Evolutionary conservation across 768 basidiomycete genomes (phyloP).

Genomic region (Auriscalpium vulgare): DNA sequence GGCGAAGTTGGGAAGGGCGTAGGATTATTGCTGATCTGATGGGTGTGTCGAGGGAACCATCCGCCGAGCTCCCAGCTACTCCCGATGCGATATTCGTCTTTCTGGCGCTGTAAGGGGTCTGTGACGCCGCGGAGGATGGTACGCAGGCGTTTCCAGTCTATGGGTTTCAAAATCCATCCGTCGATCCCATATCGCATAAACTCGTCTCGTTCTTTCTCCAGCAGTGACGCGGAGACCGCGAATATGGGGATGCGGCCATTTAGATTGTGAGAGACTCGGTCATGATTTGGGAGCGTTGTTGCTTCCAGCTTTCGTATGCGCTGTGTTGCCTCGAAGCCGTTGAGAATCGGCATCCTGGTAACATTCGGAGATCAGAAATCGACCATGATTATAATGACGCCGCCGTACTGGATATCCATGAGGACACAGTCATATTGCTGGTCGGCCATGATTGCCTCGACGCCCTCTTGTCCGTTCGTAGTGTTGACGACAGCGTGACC

Average conservation of each 20-base stretch:
- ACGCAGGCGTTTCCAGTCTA: slow-evolving; percentile 64
- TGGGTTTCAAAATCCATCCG: slow-evolving; percentile 80
- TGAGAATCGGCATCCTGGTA: slow-evolving; percentile 69
- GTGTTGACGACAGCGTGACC: slow-evolving; percentile 59
- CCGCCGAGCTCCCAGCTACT: slow-evolving; percentile 58
- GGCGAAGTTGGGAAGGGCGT: too few relatives aligned
- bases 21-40: neutral
- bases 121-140: slow-evolving; percentile 51
- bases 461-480: slow-evolving; percentile 70
- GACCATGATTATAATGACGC: neutral
- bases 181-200: slow-evolving; percentile 54
- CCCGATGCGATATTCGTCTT: slow-evolving; percentile 44
- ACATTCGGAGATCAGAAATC: neutral
- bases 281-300: slow-evolving; percentile 9
- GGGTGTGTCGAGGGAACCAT: slow-evolving; percentile 33
- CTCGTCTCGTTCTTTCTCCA: slow-evolving; percentile 47
- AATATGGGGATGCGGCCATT: slow-evolving; percentile 73
- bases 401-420: slow-evolving; percentile 75
- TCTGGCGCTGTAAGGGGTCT: slow-evolving; percentile 40
- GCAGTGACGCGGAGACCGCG: slow-evolving; percentile 71
- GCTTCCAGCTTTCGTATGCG: slow-evolving; percentile 59
- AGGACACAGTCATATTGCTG: slow-evolving; percentile 61
- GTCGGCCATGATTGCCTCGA: slow-evolving; percentile 51
- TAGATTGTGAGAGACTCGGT: slow-evolving; percentile 36
- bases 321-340: slow-evolving; percentile 62